Evolutionary conservation across 2,329 filamentous ascomycete species (phyloP).

Genomic region (Bipolaris oryzae): DNA sequence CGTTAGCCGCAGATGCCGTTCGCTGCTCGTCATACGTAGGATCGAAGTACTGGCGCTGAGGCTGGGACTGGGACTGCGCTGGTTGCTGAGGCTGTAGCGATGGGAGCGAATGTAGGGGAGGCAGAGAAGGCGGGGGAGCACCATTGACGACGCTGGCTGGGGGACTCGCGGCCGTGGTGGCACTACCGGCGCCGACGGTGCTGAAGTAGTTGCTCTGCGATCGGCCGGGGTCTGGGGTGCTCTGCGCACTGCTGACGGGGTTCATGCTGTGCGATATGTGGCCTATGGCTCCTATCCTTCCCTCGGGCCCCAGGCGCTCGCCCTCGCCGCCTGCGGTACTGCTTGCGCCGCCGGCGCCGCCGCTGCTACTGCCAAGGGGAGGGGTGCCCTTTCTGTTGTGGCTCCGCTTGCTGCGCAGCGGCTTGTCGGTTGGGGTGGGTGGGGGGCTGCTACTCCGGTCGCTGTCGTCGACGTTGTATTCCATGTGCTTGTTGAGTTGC

Average conservation of each 20-base stretch:
- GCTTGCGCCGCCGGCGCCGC: conserved; percentile 5
- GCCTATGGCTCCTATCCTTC: conserved; percentile 1
- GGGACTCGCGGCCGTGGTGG: conserved; percentile 29
- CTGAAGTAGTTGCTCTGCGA: conserved; percentile 41
- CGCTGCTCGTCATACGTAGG: conserved; percentile 42
- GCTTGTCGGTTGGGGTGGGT: conserved; percentile 80
- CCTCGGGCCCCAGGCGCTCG: conserved; percentile 3
- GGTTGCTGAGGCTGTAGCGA: conserved; percentile 30
- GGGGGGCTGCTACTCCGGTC: conserved; percentile 81
- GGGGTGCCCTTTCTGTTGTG: conserved; percentile 58
- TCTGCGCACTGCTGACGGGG: conserved; percentile 46
- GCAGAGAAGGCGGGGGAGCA: conserved; percentile 22
- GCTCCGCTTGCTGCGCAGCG: conserved; percentile 74
- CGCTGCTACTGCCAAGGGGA: conserved; percentile 23
- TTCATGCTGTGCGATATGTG: conserved; percentile 25
- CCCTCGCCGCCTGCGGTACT: conserved; percentile 12
- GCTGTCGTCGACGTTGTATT: conserved; percentile 63
- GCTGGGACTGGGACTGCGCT: conserved; percentile 8
- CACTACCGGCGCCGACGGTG: conserved; percentile 19
- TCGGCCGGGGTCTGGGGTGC: conserved; percentile 47
- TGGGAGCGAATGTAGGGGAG: conserved; percentile 34
- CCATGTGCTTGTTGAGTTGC: conserved; percentile 56
- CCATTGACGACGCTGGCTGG: conserved; percentile 39
- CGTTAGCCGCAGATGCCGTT: conserved; percentile 27
- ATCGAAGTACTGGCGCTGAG: conserved; percentile 39